phyloP scores from a whole-genome alignment of 1,284 basidiomycete species.

The Cutaneotrichosporon sp. region DNA sequence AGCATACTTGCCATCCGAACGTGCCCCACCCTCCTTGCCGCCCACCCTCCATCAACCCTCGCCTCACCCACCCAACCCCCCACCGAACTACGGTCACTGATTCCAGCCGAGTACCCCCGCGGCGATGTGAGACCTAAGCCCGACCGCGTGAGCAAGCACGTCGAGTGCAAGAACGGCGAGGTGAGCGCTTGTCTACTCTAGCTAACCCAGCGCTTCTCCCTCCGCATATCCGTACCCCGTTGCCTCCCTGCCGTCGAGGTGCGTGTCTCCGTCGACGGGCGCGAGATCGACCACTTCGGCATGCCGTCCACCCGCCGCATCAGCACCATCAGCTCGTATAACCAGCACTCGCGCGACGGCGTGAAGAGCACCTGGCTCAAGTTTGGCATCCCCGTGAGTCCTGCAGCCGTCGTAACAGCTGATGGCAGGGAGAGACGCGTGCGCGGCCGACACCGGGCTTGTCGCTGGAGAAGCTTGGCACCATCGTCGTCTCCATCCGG shows the following conservation, averaged over 20 bases:
- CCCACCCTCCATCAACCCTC: not conserved
- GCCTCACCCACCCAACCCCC: no score
- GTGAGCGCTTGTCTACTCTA: not conserved
- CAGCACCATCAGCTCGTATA: not conserved
- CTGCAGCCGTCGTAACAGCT: no score
- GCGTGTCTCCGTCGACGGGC: not conserved
- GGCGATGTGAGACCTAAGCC: not conserved
- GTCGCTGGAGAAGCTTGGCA: no score
- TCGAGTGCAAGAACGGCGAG: conserved; percentile 1
- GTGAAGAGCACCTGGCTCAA: not conserved
- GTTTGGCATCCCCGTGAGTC: not conserved
- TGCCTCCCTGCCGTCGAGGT: no score
- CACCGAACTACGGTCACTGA: no score
- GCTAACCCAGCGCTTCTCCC: not conserved
- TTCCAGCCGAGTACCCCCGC: not conserved
- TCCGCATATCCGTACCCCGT: not conserved
- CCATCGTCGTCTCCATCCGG: no score
- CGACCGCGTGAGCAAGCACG: not conserved
- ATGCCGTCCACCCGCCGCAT: not conserved
- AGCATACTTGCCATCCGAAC: no score
- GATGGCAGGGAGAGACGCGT: not conserved
- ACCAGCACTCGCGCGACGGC: not conserved
- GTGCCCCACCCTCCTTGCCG: not conserved
- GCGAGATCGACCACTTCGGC: not conserved
- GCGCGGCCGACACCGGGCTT: not conserved